A percentile compares a stretch with the other conserved stretches of the same genome.
These are phyloP conservation scores for Dactylella cylindrospora DNA, from an alignment of 2,329 filamentous ascomycete species.

Conservation along the genomic window DNA sequence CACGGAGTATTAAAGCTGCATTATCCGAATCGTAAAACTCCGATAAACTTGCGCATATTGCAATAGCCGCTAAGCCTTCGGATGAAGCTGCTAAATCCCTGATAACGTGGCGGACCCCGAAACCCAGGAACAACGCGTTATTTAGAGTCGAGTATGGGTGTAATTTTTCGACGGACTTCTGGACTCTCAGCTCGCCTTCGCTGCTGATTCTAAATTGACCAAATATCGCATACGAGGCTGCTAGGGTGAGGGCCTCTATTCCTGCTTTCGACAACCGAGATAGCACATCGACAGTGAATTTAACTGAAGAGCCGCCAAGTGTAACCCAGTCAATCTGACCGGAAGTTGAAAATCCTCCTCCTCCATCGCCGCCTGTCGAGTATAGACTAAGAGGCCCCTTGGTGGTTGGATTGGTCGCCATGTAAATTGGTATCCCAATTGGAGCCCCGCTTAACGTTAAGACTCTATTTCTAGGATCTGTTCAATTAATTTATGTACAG, in stretches of 20 bases:
- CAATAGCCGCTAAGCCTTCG: slow-evolving; percentile 3
- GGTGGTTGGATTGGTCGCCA: neutral
- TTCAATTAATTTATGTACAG: too few relatives aligned
- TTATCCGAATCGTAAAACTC: slow-evolving; percentile 14
- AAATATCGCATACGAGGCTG: slow-evolving; percentile 6
- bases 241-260: slow-evolving; percentile 6
- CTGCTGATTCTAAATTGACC: neutral
- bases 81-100: slow-evolving; percentile 10
- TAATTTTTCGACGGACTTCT: slow-evolving; percentile 8
- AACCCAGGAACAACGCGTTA: slow-evolving; percentile 9
- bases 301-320: slow-evolving; percentile 7
- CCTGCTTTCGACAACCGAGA: slow-evolving; percentile 14
- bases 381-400: slow-evolving; percentile 1
- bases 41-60: slow-evolving; percentile 5
- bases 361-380: slow-evolving; percentile 2
- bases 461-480: too few relatives aligned
- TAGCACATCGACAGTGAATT: slow-evolving; percentile 18
- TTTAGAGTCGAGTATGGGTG: slow-evolving; percentile 10
- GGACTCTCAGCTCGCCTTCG: neutral
- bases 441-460: too few relatives aligned
- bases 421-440: too few relatives aligned
- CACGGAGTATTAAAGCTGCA: neutral
- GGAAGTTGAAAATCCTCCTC: slow-evolving; percentile 15
- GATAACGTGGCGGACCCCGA: slow-evolving; percentile 11
- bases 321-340: slow-evolving; percentile 25